phyloP scores from a whole-genome alignment of 2,329 filamentous ascomycete species.

The Cercospora zeae-maydis region DNA sequence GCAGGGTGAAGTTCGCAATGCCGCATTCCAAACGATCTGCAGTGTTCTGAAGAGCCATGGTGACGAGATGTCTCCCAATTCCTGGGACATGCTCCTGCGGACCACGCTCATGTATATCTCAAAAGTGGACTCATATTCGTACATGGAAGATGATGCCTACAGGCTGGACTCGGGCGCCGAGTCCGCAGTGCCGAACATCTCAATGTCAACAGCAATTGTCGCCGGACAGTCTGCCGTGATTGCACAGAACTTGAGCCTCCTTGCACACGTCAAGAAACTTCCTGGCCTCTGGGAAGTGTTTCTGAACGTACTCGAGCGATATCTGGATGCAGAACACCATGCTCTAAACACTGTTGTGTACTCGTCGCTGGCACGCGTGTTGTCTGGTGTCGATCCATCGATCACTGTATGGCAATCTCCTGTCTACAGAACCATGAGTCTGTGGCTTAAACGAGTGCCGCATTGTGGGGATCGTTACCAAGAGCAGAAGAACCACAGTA shows the following conservation, averaged over 20 bases:
- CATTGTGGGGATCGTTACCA: slow-evolving; percentile 15
- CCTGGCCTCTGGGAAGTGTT: slow-evolving; percentile 71
- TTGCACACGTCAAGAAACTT: slow-evolving; percentile 65
- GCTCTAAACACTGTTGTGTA: slow-evolving; percentile 44
- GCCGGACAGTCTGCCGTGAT: slow-evolving; percentile 70
- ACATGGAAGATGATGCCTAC: slow-evolving; percentile 13
- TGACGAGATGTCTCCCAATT: slow-evolving; percentile 69
- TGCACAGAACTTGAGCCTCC: slow-evolving; percentile 69
- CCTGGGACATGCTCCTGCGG: slow-evolving; percentile 80
- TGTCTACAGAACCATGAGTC: slow-evolving; percentile 28
- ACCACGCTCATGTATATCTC: slow-evolving; percentile 77
- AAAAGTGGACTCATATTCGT: slow-evolving; percentile 37
- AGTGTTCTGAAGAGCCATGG: slow-evolving; percentile 91
- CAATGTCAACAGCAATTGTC: slow-evolving; percentile 70
- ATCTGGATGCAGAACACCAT: slow-evolving; percentile 41
- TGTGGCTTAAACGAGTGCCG: slow-evolving; percentile 35
- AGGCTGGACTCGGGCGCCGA: neutral
- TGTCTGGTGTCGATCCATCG: slow-evolving; percentile 33
- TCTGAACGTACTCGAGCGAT: slow-evolving; percentile 62
- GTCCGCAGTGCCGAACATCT: slow-evolving; percentile 33
- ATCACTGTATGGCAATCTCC: slow-evolving; percentile 29
- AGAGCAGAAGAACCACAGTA: slow-evolving; percentile 39
- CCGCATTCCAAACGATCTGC: slow-evolving; percentile 84
- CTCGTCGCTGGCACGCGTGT: slow-evolving; percentile 39
- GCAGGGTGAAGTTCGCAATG: slow-evolving; percentile 73